Evolutionary conservation across 2,329 filamentous ascomycete genomes (phyloP).

Genomic region (Trichocomaceae sp.): DNA sequence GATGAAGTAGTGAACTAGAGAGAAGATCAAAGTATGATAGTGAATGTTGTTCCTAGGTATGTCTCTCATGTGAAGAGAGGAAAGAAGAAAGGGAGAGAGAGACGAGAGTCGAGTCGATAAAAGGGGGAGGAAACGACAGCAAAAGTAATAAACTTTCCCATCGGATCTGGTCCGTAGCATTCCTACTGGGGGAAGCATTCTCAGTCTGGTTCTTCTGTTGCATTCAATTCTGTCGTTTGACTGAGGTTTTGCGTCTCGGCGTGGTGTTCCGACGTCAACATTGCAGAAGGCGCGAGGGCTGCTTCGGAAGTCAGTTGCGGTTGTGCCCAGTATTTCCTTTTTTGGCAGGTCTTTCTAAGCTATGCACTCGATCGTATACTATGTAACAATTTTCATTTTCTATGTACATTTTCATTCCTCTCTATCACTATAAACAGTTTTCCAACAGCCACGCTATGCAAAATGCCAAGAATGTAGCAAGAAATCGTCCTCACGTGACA

Average conservation of each 20-base stretch:
- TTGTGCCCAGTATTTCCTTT: background rate
- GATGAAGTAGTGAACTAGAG: background rate
- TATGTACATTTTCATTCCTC: background rate
- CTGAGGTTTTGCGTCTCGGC: background rate
- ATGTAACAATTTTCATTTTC: background rate
- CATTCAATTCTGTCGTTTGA: background rate
- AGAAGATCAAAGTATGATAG: too few relatives aligned
- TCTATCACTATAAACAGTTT: background rate
- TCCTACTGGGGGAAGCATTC: background rate
- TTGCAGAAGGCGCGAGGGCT: conserved; percentile 4
- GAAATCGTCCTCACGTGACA: conserved; percentile 3
- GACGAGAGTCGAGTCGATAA: background rate
- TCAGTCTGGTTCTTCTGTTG: background rate
- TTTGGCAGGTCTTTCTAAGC: background rate
- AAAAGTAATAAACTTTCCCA: background rate
- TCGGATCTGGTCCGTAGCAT: conserved; percentile 10
- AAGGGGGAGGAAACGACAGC: background rate
- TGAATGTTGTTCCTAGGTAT: too few relatives aligned
- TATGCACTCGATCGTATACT: background rate
- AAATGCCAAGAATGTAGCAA: conserved; percentile 6
- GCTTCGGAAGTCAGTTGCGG: conserved; percentile 11
- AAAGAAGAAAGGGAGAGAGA: background rate
- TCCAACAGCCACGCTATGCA: conserved; percentile 13
- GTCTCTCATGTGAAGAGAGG: background rate
- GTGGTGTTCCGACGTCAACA: conserved; percentile 12